Base-by-base conservation (phyloP, 805 yeast genomes). In the Ogataea wickerhamii region DNA sequence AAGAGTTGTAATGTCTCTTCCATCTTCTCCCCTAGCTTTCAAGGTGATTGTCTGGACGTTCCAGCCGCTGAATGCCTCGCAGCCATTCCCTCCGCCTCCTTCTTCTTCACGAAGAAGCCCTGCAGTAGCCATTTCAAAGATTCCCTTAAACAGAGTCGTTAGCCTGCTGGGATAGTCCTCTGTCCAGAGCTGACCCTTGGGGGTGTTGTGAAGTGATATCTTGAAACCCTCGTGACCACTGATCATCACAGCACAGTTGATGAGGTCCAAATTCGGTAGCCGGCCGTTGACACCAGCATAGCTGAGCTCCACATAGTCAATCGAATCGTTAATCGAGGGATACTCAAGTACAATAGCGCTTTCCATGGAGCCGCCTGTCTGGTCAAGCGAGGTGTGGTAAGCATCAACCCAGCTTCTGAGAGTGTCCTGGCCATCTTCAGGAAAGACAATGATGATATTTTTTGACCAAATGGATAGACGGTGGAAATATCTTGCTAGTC, bases 51-150 rank as follows among this genome's bases (percentile, higher is more conserved):
- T 82, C 61, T 91, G 98, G 41, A 93, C 84, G 57, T 94, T 82
- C 95, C 96, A 93, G 4, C 98, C 97, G 37, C 93, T 82, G 56
- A 91, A 93, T 11, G 91, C 87, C 56, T 91, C 97, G 50, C 88
- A 79, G n/a, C 93, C 86, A 28, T 80, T 71, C 24, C 58, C 58
- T 13, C 58, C 58, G 14, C 51, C 56, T 14, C 36, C 19, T 18
- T 44, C 37, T 7, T 34, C 44, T 3, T 43, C 48, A 4, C 48
- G 45, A 8, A 52, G 18, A 6, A 85, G 59, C 1, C 98, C 98
- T 0, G 95, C 73, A 5, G 78, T 53, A 4, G 89, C 76, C 53
- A 86, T 75, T 32, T 74, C 73, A 39, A 72, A 61, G n/a, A 93
- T 74, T 0, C 96, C 93, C 25, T 70, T 65, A 12, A 75, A 41